These are phyloP conservation scores for Xerocomellus amylosporus DNA, from an alignment of 768 basidiomycete species.

Conservation along the genomic window DNA sequence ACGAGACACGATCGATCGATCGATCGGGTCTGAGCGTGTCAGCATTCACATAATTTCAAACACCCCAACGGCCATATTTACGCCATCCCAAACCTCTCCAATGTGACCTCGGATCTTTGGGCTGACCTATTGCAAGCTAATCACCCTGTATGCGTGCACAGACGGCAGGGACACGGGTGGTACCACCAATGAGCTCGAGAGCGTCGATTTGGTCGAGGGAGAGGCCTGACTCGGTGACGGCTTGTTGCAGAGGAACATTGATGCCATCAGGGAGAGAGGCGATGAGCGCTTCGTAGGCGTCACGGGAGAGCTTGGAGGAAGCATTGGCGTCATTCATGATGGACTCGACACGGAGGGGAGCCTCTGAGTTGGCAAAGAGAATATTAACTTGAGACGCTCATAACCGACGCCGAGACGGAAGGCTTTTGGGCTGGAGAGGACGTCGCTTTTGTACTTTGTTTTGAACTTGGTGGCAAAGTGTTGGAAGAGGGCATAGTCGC, in stretches of 20 bases:
- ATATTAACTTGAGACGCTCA: slow-evolving; percentile 96
- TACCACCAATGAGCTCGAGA: slow-evolving; percentile 91
- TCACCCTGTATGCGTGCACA: slow-evolving; percentile 81
- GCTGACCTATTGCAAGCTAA: slow-evolving; percentile 33
- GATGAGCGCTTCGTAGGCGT: slow-evolving; percentile 79
- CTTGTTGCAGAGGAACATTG: slow-evolving; percentile 68
- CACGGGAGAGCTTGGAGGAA: slow-evolving; percentile 78
- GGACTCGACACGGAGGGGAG: slow-evolving; percentile 89
- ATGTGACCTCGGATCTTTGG: no score
- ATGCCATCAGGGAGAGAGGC: slow-evolving; percentile 74
- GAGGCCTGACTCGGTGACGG: slow-evolving; percentile 77
- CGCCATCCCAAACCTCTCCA: no score
- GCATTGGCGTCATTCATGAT: slow-evolving; percentile 97
- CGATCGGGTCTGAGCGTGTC: no score
- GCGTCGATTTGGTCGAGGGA: slow-evolving; percentile 83
- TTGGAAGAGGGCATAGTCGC: slow-evolving; percentile 80
- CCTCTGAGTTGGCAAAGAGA: slow-evolving; percentile 88
- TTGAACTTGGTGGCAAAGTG: slow-evolving; percentile 94
- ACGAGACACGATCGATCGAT: no score
- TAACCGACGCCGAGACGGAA: slow-evolving; percentile 91
- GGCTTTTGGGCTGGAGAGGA: slow-evolving; percentile 87
- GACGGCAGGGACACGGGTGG: slow-evolving; percentile 90
- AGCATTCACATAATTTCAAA: no score
- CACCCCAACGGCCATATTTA: no score
- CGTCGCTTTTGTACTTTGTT: slow-evolving; percentile 97